Evolutionary conservation across 176 grass and related monocot species (phyloP).

Genomic region (Carex parvula): DNA sequence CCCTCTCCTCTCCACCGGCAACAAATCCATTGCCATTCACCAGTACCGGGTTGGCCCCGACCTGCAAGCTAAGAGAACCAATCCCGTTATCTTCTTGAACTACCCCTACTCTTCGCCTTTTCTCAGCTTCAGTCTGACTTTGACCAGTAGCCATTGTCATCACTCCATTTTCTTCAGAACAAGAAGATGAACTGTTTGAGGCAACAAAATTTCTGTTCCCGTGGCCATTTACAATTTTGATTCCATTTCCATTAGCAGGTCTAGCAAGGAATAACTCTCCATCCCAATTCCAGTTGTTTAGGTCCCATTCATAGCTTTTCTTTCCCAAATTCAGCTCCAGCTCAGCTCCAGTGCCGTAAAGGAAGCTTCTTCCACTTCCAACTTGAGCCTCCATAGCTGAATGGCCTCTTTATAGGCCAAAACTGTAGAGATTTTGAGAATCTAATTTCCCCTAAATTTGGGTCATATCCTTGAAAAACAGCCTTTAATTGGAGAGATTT

Average conservation of each 20-base stretch:
- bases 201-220: not conserved
- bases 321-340: conserved; percentile 56
- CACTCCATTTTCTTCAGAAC: conserved; percentile 41
- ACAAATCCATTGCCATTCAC: conserved; percentile 13
- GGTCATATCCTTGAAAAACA: conserved; percentile 16
- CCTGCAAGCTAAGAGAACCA: conserved; percentile 45
- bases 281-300: conserved; percentile 93
- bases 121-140: conserved; percentile 47
- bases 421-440: conserved; percentile 16
- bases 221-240: conserved; percentile 24
- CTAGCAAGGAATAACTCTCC: conserved; percentile 62
- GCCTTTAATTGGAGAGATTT: not conserved
- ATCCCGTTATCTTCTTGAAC: conserved; percentile 35
- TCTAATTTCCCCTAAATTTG: conserved; percentile 19
- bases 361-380: conserved; percentile 46
- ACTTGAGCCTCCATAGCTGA: conserved; percentile 58
- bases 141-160: conserved; percentile 2
- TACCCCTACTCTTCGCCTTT: conserved; percentile 56
- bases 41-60: conserved; percentile 11
- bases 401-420: not conserved
- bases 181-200: conserved; percentile 51
- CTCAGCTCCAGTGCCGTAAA: conserved; percentile 51
- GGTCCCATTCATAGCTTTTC: conserved; percentile 74
- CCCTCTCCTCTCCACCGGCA: conserved; percentile 43
- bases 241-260: conserved; percentile 28